Evolutionary conservation across 192 early-diverging fungal genomes (phyloP).

Genomic region (Linnemannia elongata): DNA sequence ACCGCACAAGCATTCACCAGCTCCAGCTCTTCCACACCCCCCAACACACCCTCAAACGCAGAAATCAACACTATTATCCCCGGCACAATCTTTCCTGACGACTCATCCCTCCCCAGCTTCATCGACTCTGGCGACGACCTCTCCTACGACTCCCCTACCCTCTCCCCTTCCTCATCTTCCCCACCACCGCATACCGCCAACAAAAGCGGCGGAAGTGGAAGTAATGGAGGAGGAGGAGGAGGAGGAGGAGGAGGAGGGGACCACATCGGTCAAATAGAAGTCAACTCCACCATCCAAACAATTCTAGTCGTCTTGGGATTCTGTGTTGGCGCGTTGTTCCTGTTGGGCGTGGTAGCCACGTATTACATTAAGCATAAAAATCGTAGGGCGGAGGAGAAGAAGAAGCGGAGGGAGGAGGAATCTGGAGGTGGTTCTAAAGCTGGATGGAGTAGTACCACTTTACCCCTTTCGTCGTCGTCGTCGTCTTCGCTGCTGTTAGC

Average conservation of each 20-base stretch:
- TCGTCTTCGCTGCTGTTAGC: background rate
- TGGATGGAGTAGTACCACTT: background rate
- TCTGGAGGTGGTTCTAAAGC: background rate
- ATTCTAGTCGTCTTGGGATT: conserved; percentile 30
- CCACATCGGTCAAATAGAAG: conserved; percentile 13
- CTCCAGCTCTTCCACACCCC: background rate
- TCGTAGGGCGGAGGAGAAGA: conserved; percentile 28
- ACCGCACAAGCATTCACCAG: background rate
- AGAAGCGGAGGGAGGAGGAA: background rate
- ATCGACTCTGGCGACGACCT: background rate
- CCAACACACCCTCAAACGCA: background rate
- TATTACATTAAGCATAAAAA: conserved; percentile 40
- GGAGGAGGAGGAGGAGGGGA: background rate
- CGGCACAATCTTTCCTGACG: conserved; percentile 29
- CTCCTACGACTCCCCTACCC: conserved; percentile 1
- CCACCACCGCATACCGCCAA: background rate
- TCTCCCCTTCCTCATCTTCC: background rate
- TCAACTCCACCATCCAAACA: conserved; percentile 32
- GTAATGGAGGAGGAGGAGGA: background rate
- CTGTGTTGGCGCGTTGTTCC: conserved; percentile 31
- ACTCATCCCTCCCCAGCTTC: conserved; percentile 10
- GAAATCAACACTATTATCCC: conserved; percentile 24
- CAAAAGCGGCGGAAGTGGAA: background rate
- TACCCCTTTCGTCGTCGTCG: background rate
- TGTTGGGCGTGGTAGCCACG: conserved; percentile 31